Base-by-base conservation (phyloP, 768 basidiomycete genomes). In the Kondoa malvinella region DNA sequence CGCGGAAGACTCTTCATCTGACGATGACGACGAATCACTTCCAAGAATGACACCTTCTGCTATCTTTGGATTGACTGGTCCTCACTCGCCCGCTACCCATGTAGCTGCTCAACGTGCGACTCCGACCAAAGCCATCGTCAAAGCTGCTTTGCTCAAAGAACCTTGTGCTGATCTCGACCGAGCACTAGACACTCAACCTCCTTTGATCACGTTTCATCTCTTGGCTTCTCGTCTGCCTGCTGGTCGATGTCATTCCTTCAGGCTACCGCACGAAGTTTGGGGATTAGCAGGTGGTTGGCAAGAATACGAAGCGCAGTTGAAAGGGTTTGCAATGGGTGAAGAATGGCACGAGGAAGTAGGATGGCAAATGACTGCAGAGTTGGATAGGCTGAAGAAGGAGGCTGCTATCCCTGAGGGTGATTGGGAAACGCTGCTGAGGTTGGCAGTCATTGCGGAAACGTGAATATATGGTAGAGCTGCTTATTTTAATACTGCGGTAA, bases 311-410 rank as follows among this genome's bases (percentile, higher is more conserved):
- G 26, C 17, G 16, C 71, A 73, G 65, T 64, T 74, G 66, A 65
- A 70, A 34, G 72, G 72, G 1, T 74, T 74, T 60, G 70, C 70
- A 2, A 69, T 70, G 1, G 74, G 70, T 16, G 74, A 74, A 63
- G 72, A 73, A 34, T 73, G 72, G 71, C 71, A 66, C 17, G 65
- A 40, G 4, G 74, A 74, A 64, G 67, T 74, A 16, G 74, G 70
- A 40, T 72, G 69, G 69, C 72, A 74, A 67, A 33, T 74, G 25
- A 66, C 34, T 3, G 62, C 56, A n/a, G 74, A 74, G 66, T 34
- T 70, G 0, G 69, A 34, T 21, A 27, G 67, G 4, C 31, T 69
- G 12, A 26, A 26, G 15, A 14, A 65, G 30, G 34, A 57, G n/a
- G 30, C 0, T 50, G 64, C 21, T 40, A 31, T 25, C 34, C 33